Evolutionary conservation across 805 yeast genomes (phyloP), one percentile per base, ranked within the genome.

Genomic region (Blastobotrys terrestris): DNA sequence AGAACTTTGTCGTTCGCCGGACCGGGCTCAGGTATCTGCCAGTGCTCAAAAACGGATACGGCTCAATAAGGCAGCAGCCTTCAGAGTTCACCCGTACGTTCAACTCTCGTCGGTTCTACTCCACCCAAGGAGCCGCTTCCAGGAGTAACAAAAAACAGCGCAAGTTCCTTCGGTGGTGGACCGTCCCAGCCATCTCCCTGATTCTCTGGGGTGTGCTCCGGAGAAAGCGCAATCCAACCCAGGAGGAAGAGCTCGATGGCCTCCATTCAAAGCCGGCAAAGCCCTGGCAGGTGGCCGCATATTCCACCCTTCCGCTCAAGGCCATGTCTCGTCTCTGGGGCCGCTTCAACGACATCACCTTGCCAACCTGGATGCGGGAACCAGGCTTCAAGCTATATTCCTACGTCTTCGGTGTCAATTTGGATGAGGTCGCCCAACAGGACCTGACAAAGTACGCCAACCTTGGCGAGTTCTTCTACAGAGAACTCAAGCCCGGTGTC

Each of bases 281-380:
- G 58, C 85, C 95, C 6, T 91, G 97, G 97, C 83, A 85, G 43
- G 79, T 92, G 53, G 91, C 88, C 63, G 85, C 94, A 31, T 94
- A 94, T 69, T 81, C 90, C 2, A 84, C 97, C 1, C 74, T 94
- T 46, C 99, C 99, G 1, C 77, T 94, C 65, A 89, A 91, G 65
- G 87, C 96, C 1, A 75, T 90, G 35, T 90, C 97, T 0, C 79
- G 99, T 56, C 70, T 92, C 45, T 94, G 99, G 99, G 99, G 99
- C 31, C 82, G 80, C 61, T 78, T 94, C 53, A 94, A 94, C 66
- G 83, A 83, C 52, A 76, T 91, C 45, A 84, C 81, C 46, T 74
- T 94, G 57, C 99, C 99, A 0, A 76, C 83, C 21, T 89, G 97
- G 95, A 62, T 92, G 55, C 78, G 99, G 61, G 81, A 77, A 8